These are phyloP conservation scores for Pseudocercospora ulei DNA, from an alignment of 2,329 filamentous ascomycete genomes.

Conservation along the genomic window DNA sequence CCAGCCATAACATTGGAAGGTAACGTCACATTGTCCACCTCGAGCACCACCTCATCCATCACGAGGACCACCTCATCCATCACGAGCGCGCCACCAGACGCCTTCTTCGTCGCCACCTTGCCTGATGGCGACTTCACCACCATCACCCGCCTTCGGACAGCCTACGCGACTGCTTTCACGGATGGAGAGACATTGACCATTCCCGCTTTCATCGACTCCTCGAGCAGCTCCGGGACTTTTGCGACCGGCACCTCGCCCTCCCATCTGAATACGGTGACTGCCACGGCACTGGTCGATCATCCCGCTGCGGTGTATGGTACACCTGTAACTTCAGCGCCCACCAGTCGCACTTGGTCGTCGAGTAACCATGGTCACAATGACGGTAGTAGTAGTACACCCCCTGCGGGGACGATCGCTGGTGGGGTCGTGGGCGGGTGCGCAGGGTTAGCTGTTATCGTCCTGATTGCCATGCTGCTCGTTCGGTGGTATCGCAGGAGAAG, in stretches of 20 bases:
- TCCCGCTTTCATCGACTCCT: slow-evolving; percentile 13
- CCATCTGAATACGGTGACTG: slow-evolving; percentile 11
- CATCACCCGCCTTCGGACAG: slow-evolving; percentile 19
- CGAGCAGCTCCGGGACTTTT: slow-evolving; percentile 11
- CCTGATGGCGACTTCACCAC: slow-evolving; percentile 24
- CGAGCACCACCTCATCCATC: slow-evolving; percentile 18
- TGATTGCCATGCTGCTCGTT: slow-evolving; percentile 46
- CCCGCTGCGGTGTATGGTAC: slow-evolving; percentile 13
- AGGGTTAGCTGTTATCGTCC: slow-evolving; percentile 45
- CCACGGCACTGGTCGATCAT: slow-evolving; percentile 12
- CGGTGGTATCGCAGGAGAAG: slow-evolving; percentile 42
- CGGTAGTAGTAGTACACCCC: slow-evolving; percentile 27
- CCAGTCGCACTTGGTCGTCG: slow-evolving; percentile 12
- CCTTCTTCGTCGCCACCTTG: slow-evolving; percentile 26
- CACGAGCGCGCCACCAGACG: slow-evolving; percentile 14
- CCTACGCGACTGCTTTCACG: slow-evolving; percentile 27
- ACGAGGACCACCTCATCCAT: slow-evolving; percentile 20
- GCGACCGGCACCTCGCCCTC: slow-evolving; percentile 8
- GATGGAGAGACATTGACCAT: slow-evolving; percentile 25
- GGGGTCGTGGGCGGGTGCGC: slow-evolving; percentile 55
- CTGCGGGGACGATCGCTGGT: slow-evolving; percentile 49
- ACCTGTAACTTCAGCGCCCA: slow-evolving; percentile 11
- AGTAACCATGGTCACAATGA: slow-evolving; percentile 7
- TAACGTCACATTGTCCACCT: slow-evolving; percentile 20
- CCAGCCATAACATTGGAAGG: slow-evolving; percentile 20